Evolutionary conservation across 2,329 filamentous ascomycete genomes (phyloP), one percentile per base, ranked within the genome.

Genomic region (Sclerotinia glacialis): DNA sequence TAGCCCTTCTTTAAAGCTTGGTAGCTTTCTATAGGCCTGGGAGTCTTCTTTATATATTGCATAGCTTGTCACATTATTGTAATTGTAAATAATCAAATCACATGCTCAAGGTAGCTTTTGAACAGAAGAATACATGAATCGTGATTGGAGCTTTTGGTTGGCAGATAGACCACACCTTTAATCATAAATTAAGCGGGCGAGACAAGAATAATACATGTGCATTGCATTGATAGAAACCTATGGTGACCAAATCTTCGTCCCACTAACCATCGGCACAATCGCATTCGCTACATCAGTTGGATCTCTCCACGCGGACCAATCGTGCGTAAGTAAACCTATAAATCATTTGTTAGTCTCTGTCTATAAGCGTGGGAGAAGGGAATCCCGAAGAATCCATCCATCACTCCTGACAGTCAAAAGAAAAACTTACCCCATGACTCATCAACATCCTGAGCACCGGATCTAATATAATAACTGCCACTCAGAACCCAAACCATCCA

Each of bases 401-500:
- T 40, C 37, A 40, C 34, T 6, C 8, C 23, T 6, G 9, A 56
- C 40, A 14, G 5, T n/a, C 37, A 53, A 46, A 46, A 14, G 5
- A 37, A 55, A 28, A 84, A 74, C 66, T 85, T 72, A 2, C 85
- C 85, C 84, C 85, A 88, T 0, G 77, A 75, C 76, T 88, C 85
- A 37, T 87, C 85, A 60, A 75, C 81, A 71, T 87, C 84, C 72
- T 85, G 83, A 0, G 66, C 78, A 0, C 84, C 85, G 7, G 76
- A 73, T 1, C 85, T 77, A 65, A 83, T 80, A 70, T 87, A 87
- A 72, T 88, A 88, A 71, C 83, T 85, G 1, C 84, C 85, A 0
- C 79, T 79, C 18, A 89, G 65, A 44, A 85, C 86, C 83, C 85
- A 87, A 76, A 84, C 85, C 78, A 83, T 80, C 85, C 85, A 85